phyloP scores from a whole-genome alignment of 441 rosid genomes.

The Populus trichocarpa region DNA sequence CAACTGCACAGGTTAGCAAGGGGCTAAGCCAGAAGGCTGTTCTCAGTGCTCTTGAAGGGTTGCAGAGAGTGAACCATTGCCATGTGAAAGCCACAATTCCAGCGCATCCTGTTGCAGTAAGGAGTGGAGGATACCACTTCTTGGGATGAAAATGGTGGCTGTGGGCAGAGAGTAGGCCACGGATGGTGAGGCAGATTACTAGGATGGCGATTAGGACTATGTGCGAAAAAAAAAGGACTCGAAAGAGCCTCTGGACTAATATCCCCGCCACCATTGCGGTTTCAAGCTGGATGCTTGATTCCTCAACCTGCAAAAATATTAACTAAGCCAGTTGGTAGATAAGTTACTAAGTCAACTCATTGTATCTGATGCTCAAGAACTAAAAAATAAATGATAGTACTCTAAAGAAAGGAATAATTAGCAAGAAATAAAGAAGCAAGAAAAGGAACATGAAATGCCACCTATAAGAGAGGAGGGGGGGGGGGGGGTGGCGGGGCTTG shows the following conservation, averaged over 20 bases:
- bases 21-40: conserved; percentile 73
- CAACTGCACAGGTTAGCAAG: conserved; percentile 50
- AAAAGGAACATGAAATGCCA: not conserved
- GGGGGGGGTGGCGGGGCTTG: conserved; percentile 23
- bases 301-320: conserved; percentile 44
- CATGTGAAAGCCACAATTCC: conserved; percentile 47
- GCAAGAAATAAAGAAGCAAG: not conserved
- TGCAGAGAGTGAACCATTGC: conserved; percentile 44
- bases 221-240: conserved; percentile 52
- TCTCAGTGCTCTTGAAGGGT: conserved; percentile 52
- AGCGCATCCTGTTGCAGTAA: conserved; percentile 49
- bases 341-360: conserved; percentile 7
- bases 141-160: conserved; percentile 57
- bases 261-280: conserved; percentile 36
- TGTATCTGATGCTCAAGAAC: not conserved
- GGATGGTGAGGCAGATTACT: conserved; percentile 47
- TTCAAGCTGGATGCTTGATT: conserved; percentile 22
- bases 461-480: not conserved
- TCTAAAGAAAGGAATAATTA: not conserved
- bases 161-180: conserved; percentile 45
- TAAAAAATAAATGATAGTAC: not conserved
- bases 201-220: conserved; percentile 42
- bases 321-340: not conserved
- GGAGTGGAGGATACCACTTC: conserved; percentile 80
- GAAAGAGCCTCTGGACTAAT: conserved; percentile 45